These are phyloP conservation scores for Caryopteris hybrid DNA, from an alignment of 305 asterid species.

Conservation along the genomic window DNA sequence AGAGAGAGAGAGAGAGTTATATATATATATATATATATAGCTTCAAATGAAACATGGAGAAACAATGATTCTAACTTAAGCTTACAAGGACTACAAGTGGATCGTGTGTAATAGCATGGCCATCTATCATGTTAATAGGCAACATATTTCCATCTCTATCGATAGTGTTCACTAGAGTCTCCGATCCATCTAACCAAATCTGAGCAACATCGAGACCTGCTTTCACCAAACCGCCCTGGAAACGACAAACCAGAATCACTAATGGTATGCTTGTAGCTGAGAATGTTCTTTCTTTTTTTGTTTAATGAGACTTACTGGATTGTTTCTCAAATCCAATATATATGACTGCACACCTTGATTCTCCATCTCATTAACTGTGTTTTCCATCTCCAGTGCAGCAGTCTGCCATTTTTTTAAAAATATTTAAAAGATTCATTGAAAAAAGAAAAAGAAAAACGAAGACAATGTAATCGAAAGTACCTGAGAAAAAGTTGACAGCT, in stretches of 20 bases:
- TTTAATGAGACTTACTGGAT: constrained; percentile 53
- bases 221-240: constrained; percentile 86
- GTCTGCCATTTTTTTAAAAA: constrained; percentile 35
- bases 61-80: neutral
- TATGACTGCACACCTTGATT: constrained; percentile 82
- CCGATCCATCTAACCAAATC: constrained; percentile 89
- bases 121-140: constrained; percentile 77
- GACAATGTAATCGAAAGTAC: constrained; percentile 23
- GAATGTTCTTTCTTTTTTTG: too few species aligned
- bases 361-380: constrained; percentile 77
- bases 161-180: constrained; percentile 82
- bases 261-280: neutral
- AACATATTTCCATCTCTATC: constrained; percentile 76
- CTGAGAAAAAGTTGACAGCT: constrained; percentile 81
- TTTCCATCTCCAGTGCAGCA: constrained; percentile 85
- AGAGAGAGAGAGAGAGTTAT: neutral
- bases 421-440: neutral
- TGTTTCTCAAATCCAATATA: constrained; percentile 84
- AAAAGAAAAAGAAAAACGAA: neutral
- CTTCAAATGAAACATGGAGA: neutral
- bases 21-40: too few species aligned
- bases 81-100: constrained; percentile 93
- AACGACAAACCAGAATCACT: neutral
- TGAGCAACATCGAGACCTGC: constrained; percentile 95
- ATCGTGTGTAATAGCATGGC: constrained; percentile 81